Conservation (phyloP, 805 yeast genomes). For the Teunomyces pallodes region DNA sequence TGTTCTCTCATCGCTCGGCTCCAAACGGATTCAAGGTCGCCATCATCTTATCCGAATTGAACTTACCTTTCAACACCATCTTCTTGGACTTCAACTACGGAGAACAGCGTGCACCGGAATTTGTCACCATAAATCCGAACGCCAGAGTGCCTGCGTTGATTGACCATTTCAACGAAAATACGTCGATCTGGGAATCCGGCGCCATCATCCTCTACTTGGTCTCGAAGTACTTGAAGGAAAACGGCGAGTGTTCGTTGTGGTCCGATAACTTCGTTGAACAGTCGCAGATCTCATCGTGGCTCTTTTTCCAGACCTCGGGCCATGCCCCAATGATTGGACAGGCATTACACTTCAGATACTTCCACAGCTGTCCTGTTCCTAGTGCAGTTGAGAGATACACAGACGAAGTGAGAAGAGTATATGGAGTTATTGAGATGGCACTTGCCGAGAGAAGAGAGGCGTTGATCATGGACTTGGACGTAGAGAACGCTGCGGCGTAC, state of each 20-base stretch:
- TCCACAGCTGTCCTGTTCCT: slow-evolving; percentile 82
- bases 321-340: slow-evolving; percentile 99
- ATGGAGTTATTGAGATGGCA: slow-evolving; percentile 93
- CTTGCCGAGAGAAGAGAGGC: slow-evolving; percentile 91
- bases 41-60: slow-evolving; percentile 79
- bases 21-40: slow-evolving; percentile 97
- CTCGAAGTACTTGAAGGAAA: slow-evolving; percentile 60
- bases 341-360: slow-evolving; percentile 89
- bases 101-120: slow-evolving; percentile 92
- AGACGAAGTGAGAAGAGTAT: slow-evolving; percentile 89
- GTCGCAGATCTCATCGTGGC: slow-evolving; percentile 82
- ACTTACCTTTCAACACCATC: slow-evolving; percentile 73
- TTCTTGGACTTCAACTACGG: slow-evolving; percentile 82
- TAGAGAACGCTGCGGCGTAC: slow-evolving; percentile 83
- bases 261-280: slow-evolving; percentile 75
- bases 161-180: slow-evolving; percentile 78
- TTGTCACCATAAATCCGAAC: slow-evolving; percentile 90
- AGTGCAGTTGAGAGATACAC: slow-evolving; percentile 88
- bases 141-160: slow-evolving; percentile 94
- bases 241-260: slow-evolving; percentile 74
- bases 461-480: slow-evolving; percentile 81
- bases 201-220: slow-evolving; percentile 84
- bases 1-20: slow-evolving; percentile 81
- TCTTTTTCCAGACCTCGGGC: slow-evolving; percentile 93
- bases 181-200: slow-evolving; percentile 93